Base-by-base conservation (phyloP, 176 grass and related monocot genomes). In the Oryza rufipogon region DNA sequence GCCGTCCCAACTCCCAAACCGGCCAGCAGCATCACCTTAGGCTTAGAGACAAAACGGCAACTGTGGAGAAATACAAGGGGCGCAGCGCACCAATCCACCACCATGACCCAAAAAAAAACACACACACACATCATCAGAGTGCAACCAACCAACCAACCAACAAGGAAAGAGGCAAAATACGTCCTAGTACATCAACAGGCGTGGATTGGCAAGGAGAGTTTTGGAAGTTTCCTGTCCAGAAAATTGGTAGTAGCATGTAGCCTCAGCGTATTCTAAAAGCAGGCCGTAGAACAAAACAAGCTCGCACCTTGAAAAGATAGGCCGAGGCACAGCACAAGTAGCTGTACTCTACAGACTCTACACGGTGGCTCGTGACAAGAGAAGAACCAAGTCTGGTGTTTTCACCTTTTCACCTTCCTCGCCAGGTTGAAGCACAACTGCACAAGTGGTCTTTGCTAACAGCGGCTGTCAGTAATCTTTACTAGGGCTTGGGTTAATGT, bases 241-340 rank as follows among this genome's bases (percentile, higher is more conserved):
- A 56, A 42, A 49, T 73, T 61, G 78, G 73, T 33, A 48, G 39
- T 14, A 22, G 23, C 9, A 44, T 39, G 23, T 34, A 74, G 47
- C 74, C 47, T 83, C 74, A 70, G 39, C 74, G 34, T 54, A 58
- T 19, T 72, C 30, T n/a, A 77, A 85, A 85, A 73, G 72, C 71
- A 44, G 66, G 89, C 81, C 32, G 19, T 30, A 46, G 17, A 58
- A 80, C 28, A 20, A 9, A 73, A 78, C 85, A 80, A 84, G 64
- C 70, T 45, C 76, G 66, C 64, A 58, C 65, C 66, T 60, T 48
- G 25, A 2, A 34, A 77, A 78, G 64, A 49, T 61, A 39, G 45
- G 20, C 45, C 26, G 79, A 83, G 79, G 74, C 26, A 60, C 60
- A 70, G 70, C 7, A 8, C 54, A 48, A 51, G 23, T 25, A 81